Base-by-base conservation (phyloP, 768 basidiomycete genomes). In the Trametes punicea region DNA sequence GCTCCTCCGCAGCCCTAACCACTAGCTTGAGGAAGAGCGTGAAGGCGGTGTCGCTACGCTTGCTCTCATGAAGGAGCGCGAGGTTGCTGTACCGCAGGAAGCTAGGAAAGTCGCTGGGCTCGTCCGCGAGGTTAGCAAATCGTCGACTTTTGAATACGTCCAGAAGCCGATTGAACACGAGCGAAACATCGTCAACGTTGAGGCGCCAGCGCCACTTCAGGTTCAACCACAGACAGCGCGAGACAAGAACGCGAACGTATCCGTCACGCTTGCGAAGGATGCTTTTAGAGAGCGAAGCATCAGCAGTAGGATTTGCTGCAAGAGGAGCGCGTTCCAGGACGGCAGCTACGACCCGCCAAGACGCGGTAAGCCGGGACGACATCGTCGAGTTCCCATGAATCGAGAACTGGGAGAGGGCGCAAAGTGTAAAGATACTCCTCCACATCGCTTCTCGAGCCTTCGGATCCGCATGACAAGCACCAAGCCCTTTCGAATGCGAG, bases 21-120 rank as follows among this genome's bases (percentile, higher is more conserved):
- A 94, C 75, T 51, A 97, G 76, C 67, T 93, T 92, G 41, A 96
- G 75, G 65, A 93, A 90, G 6, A 90, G 67, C n/a, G 81, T 77
- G 65, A 88, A 94, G 1, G 88, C 81, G 1, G 87, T 83, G 63
- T 96, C 94, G 16, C 69, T 68, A 16, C 71, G 69, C 25, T 83
- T 77, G 46, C 76, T 74, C 18, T 74, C 69, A 16, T 74, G 74
- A 5, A 91, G 76, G 10, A 84, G 70, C 2, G 71, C 69, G 65
- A 83, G 73, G 61, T 90, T 76, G 41, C 75, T 73, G 5, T 79
- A 61, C 42, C 79, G 74, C 61, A 91, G 75, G 70, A 93, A 97
- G 18, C 72, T 70, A 18, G 93, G 90, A 63, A 87, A 91, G 57
- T 87, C 87, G 33, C 79, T 63, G 41, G 66, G 62, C 70, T 88